phyloP scores from a whole-genome alignment of 495 filamentous ascomycete genomes.

The Podospora tetraspora region DNA sequence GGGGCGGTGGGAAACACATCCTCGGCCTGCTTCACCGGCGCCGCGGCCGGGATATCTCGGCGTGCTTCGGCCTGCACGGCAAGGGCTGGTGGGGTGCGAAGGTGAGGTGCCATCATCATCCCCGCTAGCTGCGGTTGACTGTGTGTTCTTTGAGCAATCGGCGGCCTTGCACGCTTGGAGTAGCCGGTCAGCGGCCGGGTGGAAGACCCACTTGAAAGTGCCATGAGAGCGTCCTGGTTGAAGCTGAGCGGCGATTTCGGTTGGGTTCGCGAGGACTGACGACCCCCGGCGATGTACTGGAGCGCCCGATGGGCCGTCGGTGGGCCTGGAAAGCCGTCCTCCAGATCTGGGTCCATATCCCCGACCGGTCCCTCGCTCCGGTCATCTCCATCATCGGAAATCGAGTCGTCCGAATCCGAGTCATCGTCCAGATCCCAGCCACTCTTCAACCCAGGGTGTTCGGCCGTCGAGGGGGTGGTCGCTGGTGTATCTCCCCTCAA shows the following conservation, averaged over 20 bases:
- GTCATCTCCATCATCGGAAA: conserved; percentile 32
- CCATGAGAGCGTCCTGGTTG: conserved; percentile 32
- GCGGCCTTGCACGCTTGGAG: conserved; percentile 34
- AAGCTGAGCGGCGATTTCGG: conserved; percentile 22
- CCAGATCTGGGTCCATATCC: conserved; percentile 29
- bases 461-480: conserved; percentile 5
- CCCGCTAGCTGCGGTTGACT: conserved; percentile 41
- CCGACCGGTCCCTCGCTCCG: conserved; percentile 36
- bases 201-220: conserved; percentile 26
- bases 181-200: conserved; percentile 44
- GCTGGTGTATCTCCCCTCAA: conserved; percentile 15
- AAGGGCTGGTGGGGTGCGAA: conserved; percentile 6
- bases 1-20: conserved; percentile 17
- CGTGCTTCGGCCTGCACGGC: not conserved
- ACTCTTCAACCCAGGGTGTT: conserved; percentile 31
- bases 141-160: conserved; percentile 38
- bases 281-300: conserved; percentile 45
- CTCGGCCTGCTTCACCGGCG: conserved; percentile 11
- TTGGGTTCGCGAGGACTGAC: conserved; percentile 14
- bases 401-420: conserved; percentile 26
- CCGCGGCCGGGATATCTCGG: conserved; percentile 6
- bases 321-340: conserved; percentile 25
- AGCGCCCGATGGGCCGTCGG: conserved; percentile 40
- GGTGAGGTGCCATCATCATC: conserved; percentile 15
- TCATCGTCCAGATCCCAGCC: conserved; percentile 44